Evolutionary conservation across 2,329 filamentous ascomycete genomes (phyloP).

Genomic region (Fusarium sp.): DNA sequence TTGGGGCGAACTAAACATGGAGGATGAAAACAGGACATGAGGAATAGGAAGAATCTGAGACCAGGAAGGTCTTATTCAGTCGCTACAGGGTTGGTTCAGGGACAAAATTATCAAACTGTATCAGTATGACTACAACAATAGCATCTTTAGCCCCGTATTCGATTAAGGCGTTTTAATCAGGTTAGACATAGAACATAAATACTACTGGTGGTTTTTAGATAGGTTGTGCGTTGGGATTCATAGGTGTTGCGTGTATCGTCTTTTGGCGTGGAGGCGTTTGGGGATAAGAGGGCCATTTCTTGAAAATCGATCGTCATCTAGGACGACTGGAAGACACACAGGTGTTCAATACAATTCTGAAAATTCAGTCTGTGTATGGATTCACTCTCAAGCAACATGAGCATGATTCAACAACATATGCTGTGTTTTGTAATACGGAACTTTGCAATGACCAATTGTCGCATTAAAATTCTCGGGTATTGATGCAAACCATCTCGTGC

Average conservation of each 20-base stretch:
- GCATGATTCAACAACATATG: neutral
- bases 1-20: slow-evolving; percentile 30
- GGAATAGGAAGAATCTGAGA: neutral
- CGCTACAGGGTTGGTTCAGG: slow-evolving; percentile 14
- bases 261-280: neutral
- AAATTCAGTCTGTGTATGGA: neutral
- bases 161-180: neutral
- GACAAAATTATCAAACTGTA: slow-evolving; percentile 29
- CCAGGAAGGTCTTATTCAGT: slow-evolving; percentile 28
- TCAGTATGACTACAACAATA: slow-evolving; percentile 16
- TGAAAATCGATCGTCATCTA: neutral
- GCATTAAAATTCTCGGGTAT: slow-evolving; percentile 37
- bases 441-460: neutral
- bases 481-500: slow-evolving; percentile 20
- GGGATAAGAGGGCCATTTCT: neutral
- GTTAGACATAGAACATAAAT: neutral
- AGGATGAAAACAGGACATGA: no score
- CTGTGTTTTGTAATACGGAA: neutral
- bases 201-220: neutral
- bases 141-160: neutral
- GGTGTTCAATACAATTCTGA: neutral
- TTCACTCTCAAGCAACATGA: neutral
- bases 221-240: neutral
- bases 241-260: neutral
- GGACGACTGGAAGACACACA: neutral